A percentile compares a stretch with the other conserved stretches of the same genome.
Evolutionary conservation across 257 asterid species (phyloP).

Genomic region (Capsicum baccatum): DNA sequence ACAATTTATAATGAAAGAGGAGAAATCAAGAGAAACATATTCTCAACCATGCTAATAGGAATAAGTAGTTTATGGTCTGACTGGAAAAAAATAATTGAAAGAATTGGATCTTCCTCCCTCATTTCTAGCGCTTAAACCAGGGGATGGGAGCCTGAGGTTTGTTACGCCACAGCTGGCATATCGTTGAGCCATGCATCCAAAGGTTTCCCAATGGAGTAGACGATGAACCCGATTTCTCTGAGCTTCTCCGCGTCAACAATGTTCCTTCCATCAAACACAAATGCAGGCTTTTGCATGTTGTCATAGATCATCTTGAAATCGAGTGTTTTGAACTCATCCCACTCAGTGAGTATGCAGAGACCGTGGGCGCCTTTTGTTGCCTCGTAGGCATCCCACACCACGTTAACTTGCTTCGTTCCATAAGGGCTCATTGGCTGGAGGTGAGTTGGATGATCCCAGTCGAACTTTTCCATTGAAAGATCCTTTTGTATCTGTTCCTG

Average conservation of each 20-base stretch:
- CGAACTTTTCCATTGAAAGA: conserved; percentile 49
- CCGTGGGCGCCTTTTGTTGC: conserved; percentile 52
- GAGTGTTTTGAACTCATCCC: conserved; percentile 48
- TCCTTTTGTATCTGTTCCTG: conserved; percentile 51
- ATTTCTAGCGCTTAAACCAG: conserved; percentile 21
- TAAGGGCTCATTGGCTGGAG: conserved; percentile 42
- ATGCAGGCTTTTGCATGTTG: conserved; percentile 49
- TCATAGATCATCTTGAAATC: conserved; percentile 43
- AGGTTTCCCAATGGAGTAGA: conserved; percentile 51
- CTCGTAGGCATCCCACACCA: conserved; percentile 45
- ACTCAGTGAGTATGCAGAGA: conserved; percentile 46
- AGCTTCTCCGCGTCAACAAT: conserved; percentile 38
- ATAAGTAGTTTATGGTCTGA: not conserved
- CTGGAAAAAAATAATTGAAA: conserved; percentile 3
- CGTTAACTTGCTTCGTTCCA: conserved; percentile 35
- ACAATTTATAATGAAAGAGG: not conserved
- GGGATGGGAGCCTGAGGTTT: not conserved
- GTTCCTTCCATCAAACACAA: conserved; percentile 47
- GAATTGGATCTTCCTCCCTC: conserved; percentile 17
- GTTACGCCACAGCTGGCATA: conserved; percentile 44
- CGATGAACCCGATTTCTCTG: conserved; percentile 47
- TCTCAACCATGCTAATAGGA: not conserved
- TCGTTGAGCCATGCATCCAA: conserved; percentile 53
- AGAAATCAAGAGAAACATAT: not conserved
- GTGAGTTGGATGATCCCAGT: conserved; percentile 54